Conservation (phyloP, 345 rosid genomes). For the Lenwebbia sp. region DNA sequence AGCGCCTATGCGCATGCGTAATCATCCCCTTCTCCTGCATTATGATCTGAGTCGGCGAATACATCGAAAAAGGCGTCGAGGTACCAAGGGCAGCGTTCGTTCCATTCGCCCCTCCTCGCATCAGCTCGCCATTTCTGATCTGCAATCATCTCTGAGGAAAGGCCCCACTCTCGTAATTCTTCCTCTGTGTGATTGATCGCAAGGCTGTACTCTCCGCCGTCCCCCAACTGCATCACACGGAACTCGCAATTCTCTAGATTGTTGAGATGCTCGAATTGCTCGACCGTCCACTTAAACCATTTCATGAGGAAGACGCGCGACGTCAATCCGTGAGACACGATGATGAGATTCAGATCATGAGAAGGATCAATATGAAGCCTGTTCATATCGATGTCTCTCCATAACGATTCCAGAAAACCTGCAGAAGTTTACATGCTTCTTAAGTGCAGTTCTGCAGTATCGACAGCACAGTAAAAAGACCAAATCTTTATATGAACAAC, state of each 20-base stretch:
- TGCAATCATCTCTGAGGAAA: conserved; percentile 72
- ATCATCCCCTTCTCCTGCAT: background rate
- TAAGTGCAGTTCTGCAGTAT: background rate
- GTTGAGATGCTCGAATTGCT: conserved; percentile 69
- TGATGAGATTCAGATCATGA: conserved; percentile 71
- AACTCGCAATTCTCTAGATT: conserved; percentile 66
- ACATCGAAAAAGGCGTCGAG: conserved; percentile 56
- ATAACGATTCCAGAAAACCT: conserved; percentile 90
- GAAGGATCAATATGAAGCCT: conserved; percentile 51
- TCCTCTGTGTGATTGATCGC: conserved; percentile 73
- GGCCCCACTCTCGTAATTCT: conserved; percentile 73
- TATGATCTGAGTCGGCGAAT: conserved; percentile 21
- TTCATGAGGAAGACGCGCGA: conserved; percentile 90
- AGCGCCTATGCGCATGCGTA: background rate
- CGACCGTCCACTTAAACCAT: conserved; percentile 97
- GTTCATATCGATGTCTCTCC: conserved; percentile 94
- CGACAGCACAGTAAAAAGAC: background rate
- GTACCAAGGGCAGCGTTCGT: conserved; percentile 61
- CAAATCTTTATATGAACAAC: background rate
- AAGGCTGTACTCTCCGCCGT: conserved; percentile 79
- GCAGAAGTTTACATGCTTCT: conserved; percentile 4
- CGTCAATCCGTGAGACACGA: conserved; percentile 74
- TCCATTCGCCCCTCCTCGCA: conserved; percentile 57
- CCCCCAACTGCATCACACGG: conserved; percentile 77
- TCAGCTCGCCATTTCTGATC: conserved; percentile 73